A percentile compares a stretch with the other conserved stretches of the same genome.
Conservation (phyloP, 1,284 basidiomycete species). For the Leccinum pallidistipes region DNA sequence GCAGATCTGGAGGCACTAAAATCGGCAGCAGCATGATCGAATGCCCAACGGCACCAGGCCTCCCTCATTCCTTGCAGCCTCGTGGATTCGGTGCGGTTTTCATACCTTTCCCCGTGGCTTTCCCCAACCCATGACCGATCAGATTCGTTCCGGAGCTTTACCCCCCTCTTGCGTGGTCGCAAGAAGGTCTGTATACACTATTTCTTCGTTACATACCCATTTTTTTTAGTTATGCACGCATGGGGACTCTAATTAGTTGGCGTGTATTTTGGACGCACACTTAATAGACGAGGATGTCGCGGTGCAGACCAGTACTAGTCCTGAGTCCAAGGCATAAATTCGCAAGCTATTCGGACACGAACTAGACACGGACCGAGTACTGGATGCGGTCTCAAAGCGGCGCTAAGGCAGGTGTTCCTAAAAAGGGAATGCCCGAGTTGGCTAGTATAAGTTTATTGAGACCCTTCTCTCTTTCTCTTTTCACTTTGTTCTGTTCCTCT, state of each 20-base stretch:
- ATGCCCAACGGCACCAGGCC: slow-evolving; percentile 4
- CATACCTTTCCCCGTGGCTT: slow-evolving; percentile 28
- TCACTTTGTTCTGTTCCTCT: slow-evolving; percentile 14
- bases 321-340: background rate
- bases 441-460: slow-evolving; percentile 18
- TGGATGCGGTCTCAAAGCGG: background rate
- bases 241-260: slow-evolving; percentile 18
- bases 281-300: slow-evolving; percentile 9
- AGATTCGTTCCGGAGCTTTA: slow-evolving; percentile 16
- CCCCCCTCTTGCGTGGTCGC: background rate
- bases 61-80: slow-evolving; percentile 21
- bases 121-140: slow-evolving; percentile 4
- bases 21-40: slow-evolving; percentile 18
- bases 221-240: slow-evolving; percentile 22
- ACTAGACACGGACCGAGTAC: background rate
- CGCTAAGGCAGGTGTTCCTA: background rate
- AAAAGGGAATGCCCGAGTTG: slow-evolving; percentile 4
- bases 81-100: slow-evolving; percentile 34
- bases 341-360: background rate
- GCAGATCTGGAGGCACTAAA: slow-evolving; percentile 57
- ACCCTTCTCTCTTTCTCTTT: slow-evolving; percentile 14
- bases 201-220: slow-evolving; percentile 29
- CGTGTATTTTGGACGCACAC: slow-evolving; percentile 25
- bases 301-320: background rate
- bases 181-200: slow-evolving; percentile 28